Base-by-base conservation (phyloP, 805 yeast genomes). In the Wickerhamiella kurtzmanii region DNA sequence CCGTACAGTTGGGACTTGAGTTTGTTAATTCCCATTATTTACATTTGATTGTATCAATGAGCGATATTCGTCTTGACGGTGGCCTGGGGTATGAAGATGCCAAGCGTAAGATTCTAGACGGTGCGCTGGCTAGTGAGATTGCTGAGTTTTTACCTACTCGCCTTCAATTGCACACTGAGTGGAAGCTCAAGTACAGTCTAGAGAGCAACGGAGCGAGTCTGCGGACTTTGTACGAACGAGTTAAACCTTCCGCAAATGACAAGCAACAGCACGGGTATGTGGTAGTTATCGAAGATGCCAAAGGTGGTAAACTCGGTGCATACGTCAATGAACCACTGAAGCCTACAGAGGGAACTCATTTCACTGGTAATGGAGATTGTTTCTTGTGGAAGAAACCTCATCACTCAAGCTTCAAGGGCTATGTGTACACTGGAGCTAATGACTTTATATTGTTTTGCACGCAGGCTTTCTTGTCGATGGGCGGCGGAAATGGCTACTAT, bases 361-460 rank as follows among this genome's bases (percentile, higher is more conserved):
- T 79, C 64, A 82, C 80, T 56, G 98, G 98, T 0, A 88, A 88
- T 64, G 96, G 96, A 0, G 96, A 89, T 62, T 87, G 97, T 59
- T 88, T 92, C 56, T 69, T 89, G 19, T 89, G 96, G 95, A 82
- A 80, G 53, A 58, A 74, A n/a, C 82, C 76, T 51, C 64, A 60
- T 25, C 69, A 70, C 4, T 64, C 22, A 40, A 50, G 17, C 40
- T 76, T 88, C 60, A 76, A 77, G 60, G 95, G 94, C 0, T 89
- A 76, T 62, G 86, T 87, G 43, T 85, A 80, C 62, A 86, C 96
- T 1, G 95, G 96, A 0, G 57, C 81, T 43, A 89, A 92, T 61
- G 95, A 86, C 59, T 88, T 79, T 62, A 73, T 84, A 40, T 77
- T 89, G 16, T 85, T 83, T 60, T 84, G 95, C 47, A 82, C 87